Evolutionary conservation across 345 rosid genomes (phyloP).

Genomic region (Carallia brachiata): DNA sequence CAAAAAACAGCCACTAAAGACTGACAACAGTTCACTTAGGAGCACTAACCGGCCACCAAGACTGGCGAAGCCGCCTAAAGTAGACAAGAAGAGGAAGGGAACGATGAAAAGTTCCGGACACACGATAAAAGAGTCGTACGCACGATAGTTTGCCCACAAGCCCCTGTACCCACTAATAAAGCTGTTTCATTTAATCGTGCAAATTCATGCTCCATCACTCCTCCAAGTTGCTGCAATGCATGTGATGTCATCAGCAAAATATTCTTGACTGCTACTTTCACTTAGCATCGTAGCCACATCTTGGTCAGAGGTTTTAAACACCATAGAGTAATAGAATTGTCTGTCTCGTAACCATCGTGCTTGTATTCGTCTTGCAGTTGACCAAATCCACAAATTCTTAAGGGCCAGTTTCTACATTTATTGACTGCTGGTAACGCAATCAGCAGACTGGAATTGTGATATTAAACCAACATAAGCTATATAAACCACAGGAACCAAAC

Average conservation of each 20-base stretch:
- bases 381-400: slow-evolving; percentile 26
- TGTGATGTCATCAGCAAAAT: slow-evolving; percentile 30
- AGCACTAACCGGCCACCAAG: too few relatives aligned
- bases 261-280: slow-evolving; percentile 33
- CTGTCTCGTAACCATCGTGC: slow-evolving; percentile 27
- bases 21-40: too few relatives aligned
- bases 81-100: too few relatives aligned
- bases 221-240: slow-evolving; percentile 37
- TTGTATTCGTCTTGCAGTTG: slow-evolving; percentile 31
- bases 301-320: slow-evolving; percentile 17
- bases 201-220: slow-evolving; percentile 38
- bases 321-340: slow-evolving; percentile 25
- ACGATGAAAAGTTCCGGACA: too few relatives aligned
- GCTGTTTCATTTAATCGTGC: slow-evolving; percentile 32
- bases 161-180: slow-evolving; percentile 33
- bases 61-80: too few relatives aligned
- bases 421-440: slow-evolving; percentile 24
- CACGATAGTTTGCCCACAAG: too few relatives aligned
- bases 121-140: too few relatives aligned
- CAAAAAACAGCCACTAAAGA: too few relatives aligned
- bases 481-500: slow-evolving; percentile 43
- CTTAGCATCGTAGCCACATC: slow-evolving; percentile 30
- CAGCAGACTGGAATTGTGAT: slow-evolving; percentile 29
- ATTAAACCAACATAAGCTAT: slow-evolving; percentile 34
- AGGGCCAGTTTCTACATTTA: slow-evolving; percentile 16